These are phyloP conservation scores for Bryoglossum gracile DNA, from an alignment of 495 filamentous ascomycete genomes.

Conservation along the genomic window DNA sequence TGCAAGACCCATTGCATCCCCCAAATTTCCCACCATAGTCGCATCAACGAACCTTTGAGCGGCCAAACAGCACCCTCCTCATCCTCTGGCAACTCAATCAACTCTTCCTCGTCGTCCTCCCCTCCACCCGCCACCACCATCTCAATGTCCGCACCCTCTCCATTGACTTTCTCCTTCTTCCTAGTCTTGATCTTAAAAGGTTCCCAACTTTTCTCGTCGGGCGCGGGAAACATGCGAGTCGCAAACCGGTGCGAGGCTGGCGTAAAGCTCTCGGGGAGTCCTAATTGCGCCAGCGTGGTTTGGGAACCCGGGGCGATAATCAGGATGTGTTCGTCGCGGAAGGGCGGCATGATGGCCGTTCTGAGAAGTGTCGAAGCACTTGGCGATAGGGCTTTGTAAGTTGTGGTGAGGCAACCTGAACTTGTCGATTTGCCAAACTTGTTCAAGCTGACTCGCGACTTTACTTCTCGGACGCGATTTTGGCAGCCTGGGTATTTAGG, in stretches of 20 bases:
- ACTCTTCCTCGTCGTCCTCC: slow-evolving; percentile 40
- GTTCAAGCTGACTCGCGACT: no score
- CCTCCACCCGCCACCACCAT: slow-evolving; percentile 26
- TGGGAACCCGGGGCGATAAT: slow-evolving; percentile 93
- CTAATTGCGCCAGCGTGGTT: slow-evolving; percentile 88
- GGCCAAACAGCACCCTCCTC: slow-evolving; percentile 87
- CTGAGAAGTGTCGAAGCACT: no score
- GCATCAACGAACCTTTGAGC: slow-evolving; percentile 43
- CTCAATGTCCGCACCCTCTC: slow-evolving; percentile 41
- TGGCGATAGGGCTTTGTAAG: no score
- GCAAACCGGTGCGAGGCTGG: slow-evolving; percentile 73
- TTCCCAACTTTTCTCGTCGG: slow-evolving; percentile 65
- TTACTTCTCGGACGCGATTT: no score
- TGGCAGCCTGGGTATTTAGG: neutral
- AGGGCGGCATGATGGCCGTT: slow-evolving; percentile 27
- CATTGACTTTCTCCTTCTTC: slow-evolving; percentile 44
- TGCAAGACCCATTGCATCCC: no score
- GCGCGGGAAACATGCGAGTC: slow-evolving; percentile 86
- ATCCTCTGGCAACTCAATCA: slow-evolving; percentile 81
- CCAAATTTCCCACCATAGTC: neutral
- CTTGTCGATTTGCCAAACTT: no score
- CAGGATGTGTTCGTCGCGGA: slow-evolving; percentile 39
- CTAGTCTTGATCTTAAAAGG: slow-evolving; percentile 73
- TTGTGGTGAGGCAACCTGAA: no score
- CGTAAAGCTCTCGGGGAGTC: slow-evolving; percentile 83